Base-by-base conservation (phyloP, 257 asterid species). In the Salvia miltiorrhiza region DNA sequence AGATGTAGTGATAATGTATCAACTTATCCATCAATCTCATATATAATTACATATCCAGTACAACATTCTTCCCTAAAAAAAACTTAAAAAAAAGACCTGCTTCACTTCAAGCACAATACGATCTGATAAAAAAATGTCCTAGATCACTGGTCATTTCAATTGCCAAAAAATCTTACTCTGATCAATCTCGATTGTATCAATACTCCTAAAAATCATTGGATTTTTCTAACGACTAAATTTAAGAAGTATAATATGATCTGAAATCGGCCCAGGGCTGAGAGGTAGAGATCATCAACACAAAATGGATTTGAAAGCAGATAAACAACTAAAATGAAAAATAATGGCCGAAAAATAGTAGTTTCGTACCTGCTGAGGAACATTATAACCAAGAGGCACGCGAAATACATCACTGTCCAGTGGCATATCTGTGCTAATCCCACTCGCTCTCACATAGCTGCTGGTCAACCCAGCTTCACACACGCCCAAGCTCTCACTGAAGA, bases 361-460 rank as follows among this genome's bases (percentile, higher is more conserved):
- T 1, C 0, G 3, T 26, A 93, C 97, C 95, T 90, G 98, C 79
- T 90, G 97, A 53, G 98, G 98, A 39, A 95, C 95, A 81, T 92
- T 92, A 69, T 84, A 79, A 71, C 97, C 98, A 16, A 80, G 81
- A 79, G 98, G 98, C n/a, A 78, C 81, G 17, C 76, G 39, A 79
- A 93, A 93, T 26, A 90, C 98, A 66, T 90, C 98, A 48, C 94
- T 85, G 9, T 88, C 85, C 4, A 90, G 74, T 8, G 97, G 92
- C 95, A 93, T 88, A 76, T 90, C 97, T 0, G 67, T 47, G 19
- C 80, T 76, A 52, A 80, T 76, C 80, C 82, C 88, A 33, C 59
- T 79, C 23, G 72, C 74, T 66, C 98, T 85, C 35, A 82, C 80
- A 53, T 87, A 93, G 63, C 77, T 70, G 56, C 97, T 88, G 14